A percentile compares a stretch with the other conserved stretches of the same genome.
These are phyloP conservation scores for Penicillium dipodomyicola DNA, from an alignment of 495 filamentous ascomycete species.

Conservation along the genomic window DNA sequence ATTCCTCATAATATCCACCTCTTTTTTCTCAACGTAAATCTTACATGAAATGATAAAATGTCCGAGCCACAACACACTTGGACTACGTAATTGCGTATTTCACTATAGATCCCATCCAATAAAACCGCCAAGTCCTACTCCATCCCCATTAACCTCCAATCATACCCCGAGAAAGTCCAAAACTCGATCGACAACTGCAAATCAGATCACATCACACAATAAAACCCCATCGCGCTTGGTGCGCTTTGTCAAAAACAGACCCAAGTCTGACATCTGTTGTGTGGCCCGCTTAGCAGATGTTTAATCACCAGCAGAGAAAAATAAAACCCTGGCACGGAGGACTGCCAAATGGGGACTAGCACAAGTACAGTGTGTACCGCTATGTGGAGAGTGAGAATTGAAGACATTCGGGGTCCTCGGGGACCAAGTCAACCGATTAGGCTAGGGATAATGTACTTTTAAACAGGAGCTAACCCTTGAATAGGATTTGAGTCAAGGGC, in stretches of 20 bases:
- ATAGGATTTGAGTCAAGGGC: background rate
- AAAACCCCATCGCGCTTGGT: background rate
- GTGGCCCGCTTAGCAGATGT: background rate
- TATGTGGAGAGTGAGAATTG: background rate
- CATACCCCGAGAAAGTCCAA: background rate
- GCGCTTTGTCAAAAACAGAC: background rate
- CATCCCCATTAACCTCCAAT: background rate
- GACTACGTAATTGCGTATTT: background rate
- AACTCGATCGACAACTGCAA: background rate
- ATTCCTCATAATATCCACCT: background rate
- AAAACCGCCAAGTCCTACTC: background rate
- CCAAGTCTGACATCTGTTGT: background rate
- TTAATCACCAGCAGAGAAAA: background rate
- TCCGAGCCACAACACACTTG: background rate
- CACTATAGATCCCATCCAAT: background rate
- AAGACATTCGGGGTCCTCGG: slow-evolving; percentile 4
- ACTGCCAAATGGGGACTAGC: background rate
- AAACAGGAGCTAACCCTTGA: background rate
- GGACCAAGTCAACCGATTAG: background rate
- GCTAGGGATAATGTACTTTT: slow-evolving; percentile 4
- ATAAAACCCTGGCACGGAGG: background rate
- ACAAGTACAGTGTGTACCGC: slow-evolving; percentile 8
- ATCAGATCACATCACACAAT: background rate
- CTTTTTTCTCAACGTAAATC: background rate
- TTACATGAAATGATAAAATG: background rate